Evolutionary conservation across 2,329 filamentous ascomycete genomes (phyloP), one percentile per base, ranked within the genome.

Genomic region (Fusarium sp.): DNA sequence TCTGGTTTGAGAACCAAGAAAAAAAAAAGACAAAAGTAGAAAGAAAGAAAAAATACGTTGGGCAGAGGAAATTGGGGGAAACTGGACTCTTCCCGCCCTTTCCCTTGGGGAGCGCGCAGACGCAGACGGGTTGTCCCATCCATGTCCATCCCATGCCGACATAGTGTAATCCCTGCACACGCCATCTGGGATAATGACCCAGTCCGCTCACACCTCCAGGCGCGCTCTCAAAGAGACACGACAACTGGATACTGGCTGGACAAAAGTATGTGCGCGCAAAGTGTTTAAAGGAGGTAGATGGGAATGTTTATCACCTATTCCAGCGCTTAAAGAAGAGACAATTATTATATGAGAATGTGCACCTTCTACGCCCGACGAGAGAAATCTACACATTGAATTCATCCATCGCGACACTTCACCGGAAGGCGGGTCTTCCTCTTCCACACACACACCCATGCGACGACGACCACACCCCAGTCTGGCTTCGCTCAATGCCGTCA

Each of bases 401-500:
- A 51, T 27, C 8, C 24, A 29, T 40, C 11, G 20, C 56, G 35
- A 56, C 51, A 56, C 51, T 31, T 20, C 53, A 56, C 20, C 53
- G 53, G 53, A 36, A 33, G 33, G 55, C 22, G 55, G 55, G 55
- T 40, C 35, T n/a, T 14, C 31, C 31, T 29, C 22, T n/a, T 56
- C 53, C 33, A 12, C 20, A 20, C 40, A 56, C 51, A 56, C 36
- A 59, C 38, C 56, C 36, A 29, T 42, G 56, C 36, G 24, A 20
- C 38, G 9, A 31, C 29, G 9, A 31, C 29, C 29, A 33, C 31
- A 33, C 36, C 49, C 64, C 56, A 20, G 60, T 46, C 64, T 42
- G 55, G 69, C 60, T 73, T 73, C 62, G 60, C 66, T 57, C 35
- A 73, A 73, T 73, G 70, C 70, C 70, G 62, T 73, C 70, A 67